A percentile compares a stretch with the other conserved stretches of the same genome.
These are phyloP conservation scores for Exophiala dermatitidis DNA, from an alignment of 2,329 filamentous ascomycete species.

Conservation along the genomic window DNA sequence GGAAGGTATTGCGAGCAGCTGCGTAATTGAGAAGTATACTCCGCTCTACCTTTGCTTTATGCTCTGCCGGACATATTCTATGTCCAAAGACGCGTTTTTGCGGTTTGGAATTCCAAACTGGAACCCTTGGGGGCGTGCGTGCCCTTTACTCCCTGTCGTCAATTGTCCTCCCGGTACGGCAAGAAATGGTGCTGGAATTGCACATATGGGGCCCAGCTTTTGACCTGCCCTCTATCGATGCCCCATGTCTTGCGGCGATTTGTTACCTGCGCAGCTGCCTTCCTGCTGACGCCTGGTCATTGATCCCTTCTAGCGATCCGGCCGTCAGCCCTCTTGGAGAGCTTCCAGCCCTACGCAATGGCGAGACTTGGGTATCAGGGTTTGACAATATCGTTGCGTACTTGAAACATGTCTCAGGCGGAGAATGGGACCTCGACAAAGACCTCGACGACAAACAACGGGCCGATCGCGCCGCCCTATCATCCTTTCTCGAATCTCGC, in stretches of 20 bases:
- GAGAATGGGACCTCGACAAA: conserved; percentile 44
- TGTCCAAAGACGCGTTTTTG: not conserved
- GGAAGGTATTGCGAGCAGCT: too few relatives aligned
- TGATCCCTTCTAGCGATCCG: conserved; percentile 67
- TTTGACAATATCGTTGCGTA: conserved; percentile 50
- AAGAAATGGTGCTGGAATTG: conserved; percentile 58
- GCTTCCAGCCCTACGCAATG: conserved; percentile 52
- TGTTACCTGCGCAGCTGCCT: conserved; percentile 64
- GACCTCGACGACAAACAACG: conserved; percentile 37
- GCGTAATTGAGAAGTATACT: too few relatives aligned
- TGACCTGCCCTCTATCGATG: conserved; percentile 78
- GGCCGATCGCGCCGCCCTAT: conserved; percentile 42
- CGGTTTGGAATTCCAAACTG: not conserved
- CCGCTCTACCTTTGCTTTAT: not conserved
- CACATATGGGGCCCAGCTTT: conserved; percentile 90
- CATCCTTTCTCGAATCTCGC: conserved; percentile 65
- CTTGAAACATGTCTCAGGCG: conserved; percentile 41
- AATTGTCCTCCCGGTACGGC: conserved; percentile 1
- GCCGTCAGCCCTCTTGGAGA: conserved; percentile 59
- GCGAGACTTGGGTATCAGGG: conserved; percentile 46
- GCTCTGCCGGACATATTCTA: not conserved
- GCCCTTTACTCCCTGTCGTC: not conserved
- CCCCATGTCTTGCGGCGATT: conserved; percentile 79
- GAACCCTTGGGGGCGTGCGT: not conserved
- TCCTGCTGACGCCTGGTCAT: conserved; percentile 55